phyloP scores from a whole-genome alignment of 108 stramenopile genomes.

The Thalassiosira profunda region DNA sequence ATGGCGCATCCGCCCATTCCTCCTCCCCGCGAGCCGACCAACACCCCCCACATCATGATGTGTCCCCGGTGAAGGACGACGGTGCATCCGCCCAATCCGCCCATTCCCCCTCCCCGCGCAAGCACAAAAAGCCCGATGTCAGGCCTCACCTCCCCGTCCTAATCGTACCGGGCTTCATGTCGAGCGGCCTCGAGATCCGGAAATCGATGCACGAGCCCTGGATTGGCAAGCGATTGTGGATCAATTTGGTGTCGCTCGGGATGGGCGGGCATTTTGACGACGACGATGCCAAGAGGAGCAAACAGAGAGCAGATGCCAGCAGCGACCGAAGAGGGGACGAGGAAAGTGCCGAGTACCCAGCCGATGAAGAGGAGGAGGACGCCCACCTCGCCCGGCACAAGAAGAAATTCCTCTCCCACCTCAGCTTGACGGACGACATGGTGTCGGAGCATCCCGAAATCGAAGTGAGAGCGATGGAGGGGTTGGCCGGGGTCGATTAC shows the following conservation, averaged over 20 bases:
- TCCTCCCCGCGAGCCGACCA: too few relatives aligned
- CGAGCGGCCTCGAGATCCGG: slow-evolving; percentile 15
- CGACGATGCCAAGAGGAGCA: slow-evolving; percentile 26
- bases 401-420: slow-evolving; percentile 34
- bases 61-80: too few relatives aligned
- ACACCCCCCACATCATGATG: too few relatives aligned
- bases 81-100: too few relatives aligned
- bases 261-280: slow-evolving; percentile 17
- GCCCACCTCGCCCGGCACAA: slow-evolving; percentile 33
- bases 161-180: slow-evolving; percentile 48
- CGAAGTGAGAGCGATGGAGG: slow-evolving; percentile 29
- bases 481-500: slow-evolving; percentile 43
- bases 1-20: too few relatives aligned
- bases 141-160: slow-evolving; percentile 44
- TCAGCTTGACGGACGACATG: slow-evolving; percentile 34
- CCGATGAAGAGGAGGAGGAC: slow-evolving; percentile 3
- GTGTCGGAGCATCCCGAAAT: slow-evolving; percentile 30
- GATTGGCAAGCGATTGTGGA: slow-evolving; percentile 38
- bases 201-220: slow-evolving; percentile 16
- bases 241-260: slow-evolving; percentile 28
- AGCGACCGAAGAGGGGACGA: too few relatives aligned
- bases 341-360: too few relatives aligned
- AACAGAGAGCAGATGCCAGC: background rate
- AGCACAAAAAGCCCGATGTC: too few relatives aligned
- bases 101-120: too few relatives aligned